Evolutionary conservation across 257 asterid genomes (phyloP).

Genomic region (Nicotiana attenuata): DNA sequence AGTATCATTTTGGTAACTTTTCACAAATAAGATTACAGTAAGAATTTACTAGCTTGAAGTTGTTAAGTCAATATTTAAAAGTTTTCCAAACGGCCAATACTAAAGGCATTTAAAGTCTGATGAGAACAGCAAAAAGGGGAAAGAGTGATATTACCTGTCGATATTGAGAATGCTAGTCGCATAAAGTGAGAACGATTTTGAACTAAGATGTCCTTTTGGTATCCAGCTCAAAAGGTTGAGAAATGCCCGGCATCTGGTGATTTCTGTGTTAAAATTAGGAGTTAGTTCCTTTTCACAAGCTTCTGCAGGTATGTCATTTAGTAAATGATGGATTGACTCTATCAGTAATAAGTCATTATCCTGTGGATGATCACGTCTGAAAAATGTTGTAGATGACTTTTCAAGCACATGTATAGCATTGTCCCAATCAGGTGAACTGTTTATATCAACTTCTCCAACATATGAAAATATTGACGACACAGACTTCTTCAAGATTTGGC

Average conservation of each 20-base stretch:
- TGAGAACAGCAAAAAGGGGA: neutral
- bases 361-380: conserved; percentile 15
- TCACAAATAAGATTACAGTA: neutral
- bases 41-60: neutral
- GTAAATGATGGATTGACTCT: conserved; percentile 16
- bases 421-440: conserved; percentile 53
- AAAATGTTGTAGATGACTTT: conserved; percentile 15
- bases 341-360: conserved; percentile 18
- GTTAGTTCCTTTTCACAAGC: conserved; percentile 24
- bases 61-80: neutral
- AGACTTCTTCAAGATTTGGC: conserved; percentile 57
- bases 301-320: conserved; percentile 19
- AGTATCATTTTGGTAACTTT: too few species aligned
- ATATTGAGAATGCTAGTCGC: conserved; percentile 73
- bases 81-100: neutral
- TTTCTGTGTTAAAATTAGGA: conserved; percentile 24
- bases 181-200: conserved; percentile 47
- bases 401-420: conserved; percentile 41
- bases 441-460: conserved; percentile 46
- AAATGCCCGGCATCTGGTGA: conserved; percentile 45
- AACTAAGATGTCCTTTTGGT: conserved; percentile 67
- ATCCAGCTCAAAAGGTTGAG: conserved; percentile 59
- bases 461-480: conserved; percentile 42
- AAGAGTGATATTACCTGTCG: conserved; percentile 54
- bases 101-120: neutral